Conservation (phyloP, 202 grass and related monocot species). For the Panicum hallii region DNA sequence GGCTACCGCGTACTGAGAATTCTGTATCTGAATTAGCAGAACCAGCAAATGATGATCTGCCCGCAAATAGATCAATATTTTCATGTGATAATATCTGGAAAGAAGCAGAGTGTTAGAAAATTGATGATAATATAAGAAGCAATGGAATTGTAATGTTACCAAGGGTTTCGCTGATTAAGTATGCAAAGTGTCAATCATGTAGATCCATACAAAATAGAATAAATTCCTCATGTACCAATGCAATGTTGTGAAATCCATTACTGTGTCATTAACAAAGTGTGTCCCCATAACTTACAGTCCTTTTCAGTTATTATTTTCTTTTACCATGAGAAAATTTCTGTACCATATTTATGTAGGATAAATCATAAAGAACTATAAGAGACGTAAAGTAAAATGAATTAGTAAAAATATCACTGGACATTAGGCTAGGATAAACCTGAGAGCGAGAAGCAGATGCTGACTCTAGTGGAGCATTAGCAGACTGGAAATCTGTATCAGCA, state of each 20-base stretch:
- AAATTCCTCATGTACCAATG: not conserved
- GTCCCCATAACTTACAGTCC: constrained; percentile 2
- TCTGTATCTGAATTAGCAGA: constrained; percentile 51
- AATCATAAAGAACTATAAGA: not conserved
- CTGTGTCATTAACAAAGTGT: not conserved
- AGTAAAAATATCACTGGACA: constrained; percentile 35
- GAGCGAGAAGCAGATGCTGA: constrained; percentile 40
- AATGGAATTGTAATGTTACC: not conserved
- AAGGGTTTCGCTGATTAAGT: not conserved
- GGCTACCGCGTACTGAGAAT: constrained; percentile 32
- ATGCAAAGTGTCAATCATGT: constrained; percentile 13
- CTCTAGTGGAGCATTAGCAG: constrained; percentile 46
- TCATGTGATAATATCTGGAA: constrained; percentile 48
- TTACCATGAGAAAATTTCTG: not conserved
- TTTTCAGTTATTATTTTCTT: not conserved
- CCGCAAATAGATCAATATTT: constrained; percentile 69
- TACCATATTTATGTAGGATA: constrained; percentile 29
- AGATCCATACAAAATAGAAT: not conserved
- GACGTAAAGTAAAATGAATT: constrained; percentile 6
- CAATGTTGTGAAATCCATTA: not conserved
- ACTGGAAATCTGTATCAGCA: constrained; percentile 56
- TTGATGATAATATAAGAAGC: not conserved
- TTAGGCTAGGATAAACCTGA: constrained; percentile 43
- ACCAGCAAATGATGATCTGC: constrained; percentile 46
- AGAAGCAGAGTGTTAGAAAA: constrained; percentile 3